Evolutionary conservation across 176 grass and related monocot genomes (phyloP), one percentile per base, ranked within the genome.

Genomic region (Pharus latifolius): DNA sequence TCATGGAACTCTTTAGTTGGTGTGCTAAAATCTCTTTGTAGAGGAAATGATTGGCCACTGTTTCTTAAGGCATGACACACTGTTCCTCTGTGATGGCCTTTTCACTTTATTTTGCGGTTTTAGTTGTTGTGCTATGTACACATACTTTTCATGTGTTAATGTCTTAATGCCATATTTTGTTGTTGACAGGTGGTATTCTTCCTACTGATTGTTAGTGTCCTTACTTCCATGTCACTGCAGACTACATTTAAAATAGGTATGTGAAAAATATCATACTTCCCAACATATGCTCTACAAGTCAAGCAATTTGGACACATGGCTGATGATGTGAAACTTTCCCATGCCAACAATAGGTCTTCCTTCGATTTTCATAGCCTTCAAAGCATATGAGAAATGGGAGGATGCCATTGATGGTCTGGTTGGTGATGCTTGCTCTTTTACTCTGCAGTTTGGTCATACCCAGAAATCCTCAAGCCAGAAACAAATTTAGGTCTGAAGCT

Each of bases 361-460:
- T 79, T 63, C 88, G 76, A 63, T 85, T 73, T 99, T 94, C 78
- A 46, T 83, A 40, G 72, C 74, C 27, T 91, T 94, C 69, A 94
- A 85, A 69, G 69, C 84, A 51, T 92, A 94, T 62, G 95, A 99
- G 68, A 94, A 91, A 75, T 94, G 85, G 69, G 90, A 94, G 79
- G 90, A 94, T 73, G 67, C 38, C 12, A 94, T 99, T 18, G 87
- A 99, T 48, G 63, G 60, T 52, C 28, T 83, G 46, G 67, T 91
- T 26, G 65, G 46, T 5, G 67, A 83, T 43, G 75, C 54, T 5
- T 61, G 68, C 17, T 76, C 87, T 7, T 64, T 82, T 56, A 32
- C 82, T 79, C 42, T 76, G 20, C 73, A 70, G 10, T 53, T 96
- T 51, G 55, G 70, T 82, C 83, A 48, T 58, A 38, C 30, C 47